Evolutionary conservation across 2,329 filamentous ascomycete genomes (phyloP).

Genomic region (Trichoderma citrinoviride): DNA sequence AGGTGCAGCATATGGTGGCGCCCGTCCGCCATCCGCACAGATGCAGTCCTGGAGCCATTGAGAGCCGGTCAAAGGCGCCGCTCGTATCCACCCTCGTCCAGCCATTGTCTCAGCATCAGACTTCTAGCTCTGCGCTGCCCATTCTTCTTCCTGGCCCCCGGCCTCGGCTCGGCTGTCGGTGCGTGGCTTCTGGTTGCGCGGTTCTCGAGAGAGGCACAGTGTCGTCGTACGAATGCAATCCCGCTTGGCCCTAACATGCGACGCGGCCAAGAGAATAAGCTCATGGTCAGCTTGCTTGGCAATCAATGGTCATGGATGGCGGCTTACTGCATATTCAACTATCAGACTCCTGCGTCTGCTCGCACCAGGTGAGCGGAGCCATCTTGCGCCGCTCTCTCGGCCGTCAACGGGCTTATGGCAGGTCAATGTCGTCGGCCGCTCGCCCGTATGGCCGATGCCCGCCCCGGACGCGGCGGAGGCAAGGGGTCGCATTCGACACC

Average conservation of each 20-base stretch:
- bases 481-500: constrained; percentile 1
- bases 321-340: constrained; percentile 17
- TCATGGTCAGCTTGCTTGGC: background rate
- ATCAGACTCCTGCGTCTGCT: background rate
- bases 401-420: background rate
- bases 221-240: background rate
- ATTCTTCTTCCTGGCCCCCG: background rate
- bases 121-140: background rate
- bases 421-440: constrained; percentile 6
- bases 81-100: background rate
- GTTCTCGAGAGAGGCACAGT: background rate
- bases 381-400: background rate
- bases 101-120: constrained; percentile 9
- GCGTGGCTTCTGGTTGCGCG: background rate
- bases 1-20: background rate
- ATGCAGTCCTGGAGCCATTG: constrained; percentile 4
- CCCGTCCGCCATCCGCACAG: background rate
- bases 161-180: background rate
- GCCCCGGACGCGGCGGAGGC: constrained; percentile 2
- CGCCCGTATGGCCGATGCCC: constrained; percentile 2
- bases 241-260: background rate
- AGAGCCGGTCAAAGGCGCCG: background rate
- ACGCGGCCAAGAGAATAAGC: background rate
- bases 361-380: background rate
- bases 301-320: background rate